A percentile compares a stretch with the other conserved stretches of the same genome.
phyloP scores from a whole-genome alignment of 2,329 filamentous ascomycete species.

The Penicillium occitanis region DNA sequence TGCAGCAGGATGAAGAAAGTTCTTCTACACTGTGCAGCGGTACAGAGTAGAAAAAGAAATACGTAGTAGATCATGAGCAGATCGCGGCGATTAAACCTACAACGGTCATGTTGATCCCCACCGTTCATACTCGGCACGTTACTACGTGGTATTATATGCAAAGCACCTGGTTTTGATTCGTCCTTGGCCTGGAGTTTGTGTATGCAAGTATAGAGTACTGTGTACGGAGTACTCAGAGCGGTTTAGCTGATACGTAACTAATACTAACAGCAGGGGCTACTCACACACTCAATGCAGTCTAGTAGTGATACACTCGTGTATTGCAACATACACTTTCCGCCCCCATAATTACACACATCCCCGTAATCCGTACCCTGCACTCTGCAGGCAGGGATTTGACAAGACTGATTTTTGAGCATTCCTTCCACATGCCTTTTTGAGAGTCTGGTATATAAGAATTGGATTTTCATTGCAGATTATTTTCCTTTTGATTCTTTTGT shows the following conservation, averaged over 20 bases:
- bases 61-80: background rate
- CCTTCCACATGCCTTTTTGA: background rate
- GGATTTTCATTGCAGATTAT: background rate
- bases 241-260: background rate
- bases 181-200: background rate
- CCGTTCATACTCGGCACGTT: background rate
- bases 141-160: background rate
- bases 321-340: background rate
- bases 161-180: background rate
- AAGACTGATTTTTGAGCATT: conserved; percentile 7
- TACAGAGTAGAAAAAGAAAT: background rate
- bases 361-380: background rate
- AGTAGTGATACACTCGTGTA: background rate
- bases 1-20: background rate
- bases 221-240: background rate
- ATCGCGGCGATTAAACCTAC: conserved; percentile 3
- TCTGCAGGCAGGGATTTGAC: background rate
- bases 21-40: background rate
- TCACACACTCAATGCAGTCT: background rate
- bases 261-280: background rate
- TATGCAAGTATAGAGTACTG: background rate
- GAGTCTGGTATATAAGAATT: background rate
- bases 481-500: background rate
- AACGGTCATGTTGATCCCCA: conserved; percentile 1
- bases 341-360: background rate